Base-by-base conservation (phyloP, 2,329 filamentous ascomycete species). In the Cercospora sojina region DNA sequence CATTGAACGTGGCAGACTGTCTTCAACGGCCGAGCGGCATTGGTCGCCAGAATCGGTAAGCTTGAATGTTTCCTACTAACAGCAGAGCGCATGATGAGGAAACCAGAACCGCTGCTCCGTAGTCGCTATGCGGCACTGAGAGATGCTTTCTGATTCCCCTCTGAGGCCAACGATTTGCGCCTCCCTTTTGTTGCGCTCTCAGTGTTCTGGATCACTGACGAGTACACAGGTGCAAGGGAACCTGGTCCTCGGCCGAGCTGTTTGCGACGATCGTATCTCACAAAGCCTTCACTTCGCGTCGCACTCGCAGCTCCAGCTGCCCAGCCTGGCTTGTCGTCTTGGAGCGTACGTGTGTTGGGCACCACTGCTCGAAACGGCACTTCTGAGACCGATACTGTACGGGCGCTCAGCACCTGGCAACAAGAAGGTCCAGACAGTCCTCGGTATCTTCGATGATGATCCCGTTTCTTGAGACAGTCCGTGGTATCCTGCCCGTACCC, bases 71-170 rank as follows among this genome's bases (percentile, higher is more conserved):
- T 51, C 47, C 23, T 25, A 13, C 10, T 27, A 16, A 23, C 47
- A 18, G 10, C 47, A 51, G 20, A 25, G 53, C 53, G 32, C 29
- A 35, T 64, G 51, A 64, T 64, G 61, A 58, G 61, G 49, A 58
- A 56, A 43, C 53, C 29, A 58, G 51, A 57, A 58, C 61, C 51
- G 51, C 53, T 64, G 61, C 51, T 63, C 61, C 53, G 57, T 32
- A 62, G 59, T 62, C 59, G 59, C 29, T 29, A 6, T 55, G 56
- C 60, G 60, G 49, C 61, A 47, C 53, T 58, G 61, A 64, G 51
- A 56, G 51, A 56, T 32, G 23, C 49, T 58, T 63, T 57, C 49
- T 63, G 49, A 62, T 55, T 62, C 60, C 61, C 35, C 60, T 62
- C 47, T 56, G 60, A 62, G 47, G 47, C 47, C 20, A 13, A 16